phyloP scores from a whole-genome alignment of 257 asterid genomes.

The Nicotiana undulata region DNA sequence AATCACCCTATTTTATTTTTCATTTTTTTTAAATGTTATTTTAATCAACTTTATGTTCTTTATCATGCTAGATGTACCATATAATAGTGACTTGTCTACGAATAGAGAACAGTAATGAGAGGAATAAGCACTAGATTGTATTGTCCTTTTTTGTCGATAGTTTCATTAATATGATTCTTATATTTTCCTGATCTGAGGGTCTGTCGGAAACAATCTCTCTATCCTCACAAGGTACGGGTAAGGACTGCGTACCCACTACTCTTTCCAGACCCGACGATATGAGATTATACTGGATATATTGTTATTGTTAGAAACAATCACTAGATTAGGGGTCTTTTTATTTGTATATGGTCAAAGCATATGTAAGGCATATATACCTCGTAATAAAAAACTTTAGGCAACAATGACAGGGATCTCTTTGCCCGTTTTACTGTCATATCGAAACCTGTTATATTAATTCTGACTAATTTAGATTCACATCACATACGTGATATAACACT shows the following conservation, averaged over 20 bases:
- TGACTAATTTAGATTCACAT: not conserved
- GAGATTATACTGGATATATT: too few species aligned
- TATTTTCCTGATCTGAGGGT: too few species aligned
- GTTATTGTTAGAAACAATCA: not conserved
- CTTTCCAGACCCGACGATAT: too few species aligned
- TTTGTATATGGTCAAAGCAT: not conserved
- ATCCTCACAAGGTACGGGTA: too few species aligned
- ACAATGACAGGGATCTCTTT: not conserved
- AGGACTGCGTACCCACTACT: too few species aligned
- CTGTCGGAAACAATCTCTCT: too few species aligned
- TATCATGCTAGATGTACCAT: not conserved
- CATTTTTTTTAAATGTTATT: too few species aligned
- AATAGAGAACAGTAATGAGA: not conserved
- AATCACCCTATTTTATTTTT: not conserved
- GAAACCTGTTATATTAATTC: too few species aligned
- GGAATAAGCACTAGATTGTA: not conserved
- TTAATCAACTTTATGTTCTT: not conserved
- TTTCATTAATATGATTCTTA: too few species aligned
- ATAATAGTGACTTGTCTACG: not conserved
- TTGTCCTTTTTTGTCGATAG: too few species aligned
- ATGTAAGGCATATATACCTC: not conserved
- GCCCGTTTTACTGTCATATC: too few species aligned
- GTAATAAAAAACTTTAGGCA: too few species aligned
- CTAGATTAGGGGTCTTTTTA: not conserved
- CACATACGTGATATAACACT: not conserved